Evolutionary conservation across 2,329 filamentous ascomycete species (phyloP), one percentile per base, ranked within the genome.

Genomic region (Xylariaceae sp.): DNA sequence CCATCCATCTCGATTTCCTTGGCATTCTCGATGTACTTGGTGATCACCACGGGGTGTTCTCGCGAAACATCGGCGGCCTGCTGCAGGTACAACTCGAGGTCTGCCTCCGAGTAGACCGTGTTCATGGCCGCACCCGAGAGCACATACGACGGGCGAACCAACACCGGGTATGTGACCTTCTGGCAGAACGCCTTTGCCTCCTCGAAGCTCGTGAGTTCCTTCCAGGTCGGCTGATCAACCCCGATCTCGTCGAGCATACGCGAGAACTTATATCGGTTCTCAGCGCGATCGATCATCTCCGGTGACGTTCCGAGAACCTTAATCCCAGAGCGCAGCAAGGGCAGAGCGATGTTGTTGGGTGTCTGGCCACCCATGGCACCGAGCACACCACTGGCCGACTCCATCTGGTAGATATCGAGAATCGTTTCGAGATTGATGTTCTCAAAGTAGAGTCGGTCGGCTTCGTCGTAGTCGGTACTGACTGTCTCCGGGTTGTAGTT

Each of bases 1-100:
- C 92, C 92, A 55, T 98, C 92, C 92, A 98, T 97, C 66, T 98
- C 92, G 48, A 98, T 97, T 64, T 98, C 92, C 73, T 98, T 97
- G 50, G 92, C 92, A 52, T 94, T 92, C 71, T 98, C 92, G 51
- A 98, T 97, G 68, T 97, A 98, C 70, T 98, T 98, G 45, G 90
- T 97, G 58, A 98, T 97, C 46, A 98, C 92, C 9, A 98, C 92
- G 1, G 92, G 92, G 62, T 97, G 87, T 47, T 97, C 90, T 47
- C 86, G 81, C 5, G 92, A 97, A 32, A 98, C 92, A 50, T 94
- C 89, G 5, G 78, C 86, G 38, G 92, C 92, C 66, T 97, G 90
- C 50, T 85, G 78, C 31, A 98, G 73, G 64, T 94, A 97, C 56
- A 74, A 83, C 54, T 87, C 85, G 42, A 98, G 71, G 60, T 97